phyloP scores from a whole-genome alignment of 2,329 filamentous ascomycete species.

The Atkinsonella hypoxylon region DNA sequence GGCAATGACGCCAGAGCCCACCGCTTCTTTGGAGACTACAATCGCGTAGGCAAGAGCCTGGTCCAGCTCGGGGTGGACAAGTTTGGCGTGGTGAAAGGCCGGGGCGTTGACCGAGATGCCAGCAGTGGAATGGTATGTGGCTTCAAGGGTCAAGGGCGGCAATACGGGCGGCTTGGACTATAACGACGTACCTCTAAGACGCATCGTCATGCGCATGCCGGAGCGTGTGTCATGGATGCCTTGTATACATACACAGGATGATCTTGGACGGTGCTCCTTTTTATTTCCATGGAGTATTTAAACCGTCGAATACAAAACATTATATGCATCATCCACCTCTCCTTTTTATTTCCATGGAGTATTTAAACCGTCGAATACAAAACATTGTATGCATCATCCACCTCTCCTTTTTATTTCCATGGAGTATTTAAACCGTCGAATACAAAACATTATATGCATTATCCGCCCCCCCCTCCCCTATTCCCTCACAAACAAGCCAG shows the following conservation, averaged over 20 bases:
- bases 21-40: conserved; percentile 41
- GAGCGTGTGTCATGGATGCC: neutral
- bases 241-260: neutral
- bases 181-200: neutral
- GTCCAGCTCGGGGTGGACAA: conserved; percentile 20
- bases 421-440: too few species aligned
- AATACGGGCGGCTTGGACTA: neutral
- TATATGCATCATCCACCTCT: too few species aligned
- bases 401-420: too few species aligned
- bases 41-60: conserved; percentile 28
- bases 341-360: too few species aligned
- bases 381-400: too few species aligned
- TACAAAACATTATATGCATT: too few species aligned
- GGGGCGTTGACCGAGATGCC: conserved; percentile 27
- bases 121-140: conserved; percentile 26
- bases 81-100: conserved; percentile 31
- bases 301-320: too few species aligned
- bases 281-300: too few species aligned
- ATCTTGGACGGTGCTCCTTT: too few species aligned
- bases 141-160: conserved; percentile 12
- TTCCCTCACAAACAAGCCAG: conserved; percentile 53
- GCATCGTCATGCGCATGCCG: neutral
- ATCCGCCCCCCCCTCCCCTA: neutral
- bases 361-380: too few species aligned
- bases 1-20: conserved; percentile 25